phyloP scores from a whole-genome alignment of 257 asterid species.

The Salvia splendens region DNA sequence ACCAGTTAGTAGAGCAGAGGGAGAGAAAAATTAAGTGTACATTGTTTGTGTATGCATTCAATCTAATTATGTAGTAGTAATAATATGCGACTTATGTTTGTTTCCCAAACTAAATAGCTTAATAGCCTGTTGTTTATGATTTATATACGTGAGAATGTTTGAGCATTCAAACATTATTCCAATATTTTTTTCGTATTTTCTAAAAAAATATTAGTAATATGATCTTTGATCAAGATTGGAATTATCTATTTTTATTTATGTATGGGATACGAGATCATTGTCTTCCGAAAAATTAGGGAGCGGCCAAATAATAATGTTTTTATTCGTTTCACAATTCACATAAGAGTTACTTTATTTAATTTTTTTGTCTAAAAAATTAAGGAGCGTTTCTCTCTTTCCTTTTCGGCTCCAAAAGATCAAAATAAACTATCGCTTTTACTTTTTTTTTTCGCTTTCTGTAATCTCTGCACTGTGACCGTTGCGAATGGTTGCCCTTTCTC shows the following conservation, averaged over 20 bases:
- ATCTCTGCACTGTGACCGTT: too few relatives aligned
- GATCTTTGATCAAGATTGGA: not conserved
- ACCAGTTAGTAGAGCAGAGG: conserved; percentile 66
- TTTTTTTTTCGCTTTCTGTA: not conserved
- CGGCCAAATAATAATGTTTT: too few relatives aligned
- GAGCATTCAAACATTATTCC: too few relatives aligned
- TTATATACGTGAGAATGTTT: too few relatives aligned
- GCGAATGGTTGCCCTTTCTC: too few relatives aligned
- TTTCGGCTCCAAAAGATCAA: not conserved
- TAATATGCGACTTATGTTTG: too few relatives aligned
- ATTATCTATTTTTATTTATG: not conserved
- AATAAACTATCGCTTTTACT: not conserved
- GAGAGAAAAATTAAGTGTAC: conserved; percentile 42
- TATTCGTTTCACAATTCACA: too few relatives aligned
- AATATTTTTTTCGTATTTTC: not conserved
- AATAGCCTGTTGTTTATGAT: not conserved
- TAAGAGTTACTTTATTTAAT: not conserved
- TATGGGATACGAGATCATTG: too few relatives aligned
- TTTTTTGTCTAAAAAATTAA: not conserved
- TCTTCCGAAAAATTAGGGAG: too few relatives aligned
- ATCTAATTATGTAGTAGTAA: conserved; percentile 6
- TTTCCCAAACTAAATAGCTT: not conserved
- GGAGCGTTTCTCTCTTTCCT: not conserved
- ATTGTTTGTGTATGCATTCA: conserved; percentile 17
- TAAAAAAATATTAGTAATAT: not conserved